Conservation (phyloP, 73 alveolate genomes). For the Tetrahymena malaccensis region DNA sequence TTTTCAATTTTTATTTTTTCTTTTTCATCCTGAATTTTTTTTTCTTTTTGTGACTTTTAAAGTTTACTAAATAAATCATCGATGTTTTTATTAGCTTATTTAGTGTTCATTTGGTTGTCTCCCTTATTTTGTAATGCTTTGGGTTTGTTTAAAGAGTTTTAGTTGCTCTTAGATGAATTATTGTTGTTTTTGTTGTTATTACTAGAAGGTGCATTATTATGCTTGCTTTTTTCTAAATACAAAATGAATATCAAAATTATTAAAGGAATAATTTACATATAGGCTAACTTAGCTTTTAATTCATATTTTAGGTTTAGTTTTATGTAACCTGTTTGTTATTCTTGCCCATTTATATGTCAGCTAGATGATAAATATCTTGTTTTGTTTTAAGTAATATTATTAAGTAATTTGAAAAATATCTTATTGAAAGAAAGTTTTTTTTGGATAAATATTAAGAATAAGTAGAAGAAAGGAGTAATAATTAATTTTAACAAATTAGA, state of each 20-base stretch:
- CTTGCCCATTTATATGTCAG: neutral
- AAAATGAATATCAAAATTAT: neutral
- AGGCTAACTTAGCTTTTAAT: neutral
- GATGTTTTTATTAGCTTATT: neutral
- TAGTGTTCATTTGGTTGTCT: neutral
- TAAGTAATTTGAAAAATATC: neutral
- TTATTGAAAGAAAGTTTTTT: neutral
- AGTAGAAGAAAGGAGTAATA: neutral
- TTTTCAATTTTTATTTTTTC: neutral
- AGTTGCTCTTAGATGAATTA: neutral
- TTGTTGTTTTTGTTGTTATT: neutral
- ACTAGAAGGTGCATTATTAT: neutral
- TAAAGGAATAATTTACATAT: neutral
- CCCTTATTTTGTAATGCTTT: neutral
- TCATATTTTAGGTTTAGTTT: neutral
- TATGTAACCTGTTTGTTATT: neutral
- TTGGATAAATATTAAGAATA: neutral
- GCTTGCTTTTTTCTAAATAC: neutral
- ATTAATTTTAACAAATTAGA: neutral
- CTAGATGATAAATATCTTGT: neutral
- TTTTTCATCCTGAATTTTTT: neutral
- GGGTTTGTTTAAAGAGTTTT: neutral
- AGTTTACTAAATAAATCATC: neutral
- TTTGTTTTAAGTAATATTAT: neutral
- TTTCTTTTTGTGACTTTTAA: neutral